phyloP scores from a whole-genome alignment of 1,284 basidiomycete genomes.

The Apiotrichum siamense region DNA sequence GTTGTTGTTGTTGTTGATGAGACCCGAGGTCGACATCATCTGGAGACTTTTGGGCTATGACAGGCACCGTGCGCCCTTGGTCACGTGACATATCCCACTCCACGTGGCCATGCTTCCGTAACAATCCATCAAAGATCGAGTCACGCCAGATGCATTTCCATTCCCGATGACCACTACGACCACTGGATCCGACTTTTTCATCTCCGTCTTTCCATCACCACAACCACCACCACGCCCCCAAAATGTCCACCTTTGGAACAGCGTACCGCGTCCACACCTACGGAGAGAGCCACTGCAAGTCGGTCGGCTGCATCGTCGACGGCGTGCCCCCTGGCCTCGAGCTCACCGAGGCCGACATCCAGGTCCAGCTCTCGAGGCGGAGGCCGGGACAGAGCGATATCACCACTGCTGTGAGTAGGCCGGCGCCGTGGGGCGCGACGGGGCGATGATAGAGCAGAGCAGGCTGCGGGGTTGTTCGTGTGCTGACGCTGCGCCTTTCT shows the following conservation, averaged over 20 bases:
- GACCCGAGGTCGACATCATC: too few relatives aligned
- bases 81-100: too few relatives aligned
- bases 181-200: slow-evolving; percentile 3
- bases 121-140: neutral
- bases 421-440: too few relatives aligned
- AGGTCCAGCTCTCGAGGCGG: slow-evolving; percentile 83
- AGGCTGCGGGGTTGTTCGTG: neutral
- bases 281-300: slow-evolving; percentile 95
- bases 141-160: neutral
- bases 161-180: too few relatives aligned
- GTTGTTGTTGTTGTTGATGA: neutral
- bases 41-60: too few relatives aligned
- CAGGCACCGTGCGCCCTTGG: too few relatives aligned
- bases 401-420: slow-evolving; percentile 80
- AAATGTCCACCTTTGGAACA: slow-evolving; percentile 88
- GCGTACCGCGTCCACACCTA: slow-evolving; percentile 93
- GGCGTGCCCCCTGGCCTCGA: slow-evolving; percentile 89
- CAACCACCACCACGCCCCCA: slow-evolving; percentile 5
- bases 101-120: neutral
- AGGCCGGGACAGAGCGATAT: slow-evolving; percentile 94
- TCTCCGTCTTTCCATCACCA: neutral
- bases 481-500: neutral
- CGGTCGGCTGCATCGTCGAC: slow-evolving; percentile 95
- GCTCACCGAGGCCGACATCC: slow-evolving; percentile 76
- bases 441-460: too few relatives aligned